A percentile compares a stretch with the other conserved stretches of the same genome.
phyloP scores from a whole-genome alignment of 2,329 filamentous ascomycete genomes.

The Cladophialophora immunda region DNA sequence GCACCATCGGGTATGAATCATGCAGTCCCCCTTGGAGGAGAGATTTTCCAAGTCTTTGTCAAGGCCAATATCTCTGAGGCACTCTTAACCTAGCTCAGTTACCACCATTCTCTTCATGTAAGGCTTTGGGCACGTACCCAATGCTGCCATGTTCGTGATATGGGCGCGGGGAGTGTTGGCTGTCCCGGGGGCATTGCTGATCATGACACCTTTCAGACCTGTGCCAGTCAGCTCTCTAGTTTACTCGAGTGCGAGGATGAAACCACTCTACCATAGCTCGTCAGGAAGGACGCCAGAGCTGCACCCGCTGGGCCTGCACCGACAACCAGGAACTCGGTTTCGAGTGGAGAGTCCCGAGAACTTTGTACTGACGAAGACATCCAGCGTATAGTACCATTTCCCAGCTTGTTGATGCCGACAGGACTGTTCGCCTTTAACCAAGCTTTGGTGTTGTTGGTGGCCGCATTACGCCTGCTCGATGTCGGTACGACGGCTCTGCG shows the following conservation, averaged over 20 bases:
- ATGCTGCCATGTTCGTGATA: constrained; percentile 41
- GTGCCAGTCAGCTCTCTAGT: constrained; percentile 18
- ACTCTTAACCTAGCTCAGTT: constrained; percentile 41
- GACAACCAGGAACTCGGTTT: constrained; percentile 42
- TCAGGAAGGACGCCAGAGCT: constrained; percentile 42
- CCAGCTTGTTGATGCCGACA: too few relatives aligned
- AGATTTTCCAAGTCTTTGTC: constrained; percentile 46
- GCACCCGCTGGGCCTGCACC: constrained; percentile 65
- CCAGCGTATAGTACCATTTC: background rate
- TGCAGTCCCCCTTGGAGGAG: constrained; percentile 45
- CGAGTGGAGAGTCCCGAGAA: background rate
- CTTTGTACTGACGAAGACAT: constrained; percentile 6
- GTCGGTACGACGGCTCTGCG: background rate
- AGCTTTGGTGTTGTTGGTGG: background rate
- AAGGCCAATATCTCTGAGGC: constrained; percentile 55
- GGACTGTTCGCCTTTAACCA: background rate
- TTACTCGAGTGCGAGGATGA: constrained; percentile 31
- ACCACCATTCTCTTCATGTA: background rate
- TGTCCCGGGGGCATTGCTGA: constrained; percentile 37
- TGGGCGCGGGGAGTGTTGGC: constrained; percentile 40
- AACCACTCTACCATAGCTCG: constrained; percentile 8
- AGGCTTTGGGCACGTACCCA: constrained; percentile 9
- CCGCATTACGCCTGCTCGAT: background rate
- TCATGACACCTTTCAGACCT: constrained; percentile 37
- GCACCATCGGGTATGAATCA: constrained; percentile 56